These are phyloP conservation scores for Botrytis cinerea DNA, from an alignment of 2,329 filamentous ascomycete genomes.

Conservation along the genomic window DNA sequence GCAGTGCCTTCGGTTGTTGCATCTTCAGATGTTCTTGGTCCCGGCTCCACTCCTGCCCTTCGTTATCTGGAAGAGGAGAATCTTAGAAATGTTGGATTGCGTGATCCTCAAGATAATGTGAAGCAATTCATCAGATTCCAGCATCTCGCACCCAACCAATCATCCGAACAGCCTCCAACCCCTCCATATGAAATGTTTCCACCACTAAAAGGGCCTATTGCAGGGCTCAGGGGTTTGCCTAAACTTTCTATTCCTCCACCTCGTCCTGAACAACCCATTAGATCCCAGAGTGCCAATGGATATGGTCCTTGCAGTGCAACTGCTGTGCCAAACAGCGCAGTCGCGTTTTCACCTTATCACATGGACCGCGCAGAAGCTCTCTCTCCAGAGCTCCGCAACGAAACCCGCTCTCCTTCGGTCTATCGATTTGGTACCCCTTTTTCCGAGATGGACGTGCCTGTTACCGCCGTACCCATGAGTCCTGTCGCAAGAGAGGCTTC, in stretches of 20 bases:
- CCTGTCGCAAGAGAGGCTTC: conserved; percentile 77
- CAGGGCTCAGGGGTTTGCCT: conserved; percentile 60
- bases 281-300: conserved; percentile 38
- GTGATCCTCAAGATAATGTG: conserved; percentile 90
- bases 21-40: conserved; percentile 86
- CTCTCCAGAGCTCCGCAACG: conserved; percentile 57
- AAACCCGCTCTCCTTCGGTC: conserved; percentile 55
- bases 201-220: conserved; percentile 48
- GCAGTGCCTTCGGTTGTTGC: conserved; percentile 80
- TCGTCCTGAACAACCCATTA: conserved; percentile 38
- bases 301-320: conserved; percentile 23
- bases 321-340: conserved; percentile 24
- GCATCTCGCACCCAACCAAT: conserved; percentile 54
- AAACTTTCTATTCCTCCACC: conserved; percentile 59
- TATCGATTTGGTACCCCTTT: conserved; percentile 85
- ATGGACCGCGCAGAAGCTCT: conserved; percentile 55
- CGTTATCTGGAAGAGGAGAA: conserved; percentile 72
- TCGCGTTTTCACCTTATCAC: conserved; percentile 50
- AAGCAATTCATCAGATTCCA: conserved; percentile 90
- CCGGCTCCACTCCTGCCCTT: conserved; percentile 63
- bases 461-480: conserved; percentile 70
- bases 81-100: conserved; percentile 67
- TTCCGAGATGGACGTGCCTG: conserved; percentile 85
- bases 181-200: conserved; percentile 69
- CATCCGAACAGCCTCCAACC: conserved; percentile 62